Evolutionary conservation across 805 yeast genomes (phyloP), one percentile per base, ranked within the genome.

Genomic region (Barnettozyma californica): DNA sequence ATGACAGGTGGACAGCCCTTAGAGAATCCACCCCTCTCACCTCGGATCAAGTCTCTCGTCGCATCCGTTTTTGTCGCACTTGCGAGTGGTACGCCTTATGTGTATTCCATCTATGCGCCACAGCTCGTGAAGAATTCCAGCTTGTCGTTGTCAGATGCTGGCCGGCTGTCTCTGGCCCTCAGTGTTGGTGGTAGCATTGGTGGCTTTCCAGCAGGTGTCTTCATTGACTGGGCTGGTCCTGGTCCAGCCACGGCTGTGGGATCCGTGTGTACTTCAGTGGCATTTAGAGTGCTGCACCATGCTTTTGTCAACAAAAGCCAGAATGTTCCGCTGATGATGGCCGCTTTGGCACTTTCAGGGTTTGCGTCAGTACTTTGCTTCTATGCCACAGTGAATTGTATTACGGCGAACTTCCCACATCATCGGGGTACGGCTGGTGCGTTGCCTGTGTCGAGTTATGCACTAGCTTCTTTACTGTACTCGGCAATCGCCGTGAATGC

Each of bases 81-180:
- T 42, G 89, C 84, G 0, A 75, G 88, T 3, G 92, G 94, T 2
- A 84, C 90, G 2, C 86, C 88, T 0, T 86, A 86, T 57, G 67
- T 84, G 13, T 86, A 80, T 61, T 87, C 91, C 0, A 78, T 80
- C n/a, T 86, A 80, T 60, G 81, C 89, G 1, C 91, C 92, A 2
- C 90, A 85, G 60, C 67, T 86, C 53, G 74, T 83, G 25, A 67
- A 70, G 23, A 67, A 73, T 54, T 78, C 84, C 21, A 74, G 79
- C 0, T 69, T 85, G 25, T 74, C 83, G 0, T 75, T 84, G 0
- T 68, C 79, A 0, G 79, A 78, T 52, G 78, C 89, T 8, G 86
- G 90, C 2, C 73, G 77, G 13, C 69, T 86, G 5, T 80, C 92
- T 0, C 66, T 85, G 34, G 76, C 84, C 0, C 68, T 83, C 21